Conservation (phyloP, 768 basidiomycete genomes). For the Exsudoporus frostii region DNA sequence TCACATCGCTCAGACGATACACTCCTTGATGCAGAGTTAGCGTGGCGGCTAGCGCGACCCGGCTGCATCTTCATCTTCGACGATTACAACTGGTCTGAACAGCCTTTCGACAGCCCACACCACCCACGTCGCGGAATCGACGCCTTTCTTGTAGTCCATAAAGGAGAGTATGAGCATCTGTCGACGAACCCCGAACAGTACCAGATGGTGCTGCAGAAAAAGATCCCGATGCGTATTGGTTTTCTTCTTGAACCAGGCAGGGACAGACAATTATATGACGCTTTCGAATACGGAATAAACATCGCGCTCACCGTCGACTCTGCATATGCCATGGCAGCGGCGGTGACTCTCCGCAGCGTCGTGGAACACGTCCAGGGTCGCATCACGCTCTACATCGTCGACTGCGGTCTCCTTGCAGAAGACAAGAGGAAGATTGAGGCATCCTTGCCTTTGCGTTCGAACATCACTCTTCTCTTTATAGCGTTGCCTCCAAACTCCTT, state of each 20-base stretch:
- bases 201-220: conserved; percentile 54
- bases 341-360: conserved; percentile 45
- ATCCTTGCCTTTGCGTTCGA: conserved; percentile 25
- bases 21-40: conserved; percentile 56
- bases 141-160: conserved; percentile 50
- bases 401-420: conserved; percentile 40
- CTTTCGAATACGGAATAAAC: conserved; percentile 46
- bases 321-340: conserved; percentile 45
- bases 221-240: conserved; percentile 49
- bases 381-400: conserved; percentile 49
- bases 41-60: conserved; percentile 51
- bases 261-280: conserved; percentile 6
- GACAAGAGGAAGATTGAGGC: conserved; percentile 34
- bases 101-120: conserved; percentile 45
- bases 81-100: conserved; percentile 52
- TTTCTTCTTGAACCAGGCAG: conserved; percentile 31
- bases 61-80: conserved; percentile 55
- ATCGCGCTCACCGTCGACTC: conserved; percentile 44
- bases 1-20: conserved; percentile 61
- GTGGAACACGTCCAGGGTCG: conserved; percentile 35
- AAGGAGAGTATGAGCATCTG: conserved; percentile 44
- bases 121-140: conserved; percentile 59
- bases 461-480: conserved; percentile 45
- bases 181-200: conserved; percentile 38
- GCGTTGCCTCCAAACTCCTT: conserved; percentile 32